Conservation (phyloP, 352 stramenopile genomes). For the Globisporangium okanoganense region DNA sequence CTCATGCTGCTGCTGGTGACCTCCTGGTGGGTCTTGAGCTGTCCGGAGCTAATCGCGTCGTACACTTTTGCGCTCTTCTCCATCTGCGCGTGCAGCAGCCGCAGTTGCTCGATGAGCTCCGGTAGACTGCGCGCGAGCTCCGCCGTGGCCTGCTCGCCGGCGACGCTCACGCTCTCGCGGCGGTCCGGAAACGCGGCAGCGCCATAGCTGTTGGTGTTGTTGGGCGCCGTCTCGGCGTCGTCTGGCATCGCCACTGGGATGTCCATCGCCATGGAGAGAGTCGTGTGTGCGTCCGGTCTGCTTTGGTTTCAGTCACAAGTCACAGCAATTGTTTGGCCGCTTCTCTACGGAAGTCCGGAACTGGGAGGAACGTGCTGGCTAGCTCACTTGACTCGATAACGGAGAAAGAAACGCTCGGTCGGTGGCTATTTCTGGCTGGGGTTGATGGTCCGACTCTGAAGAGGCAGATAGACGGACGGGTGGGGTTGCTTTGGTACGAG, state of each 20-base stretch:
- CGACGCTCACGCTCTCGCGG: slow-evolving; percentile 26
- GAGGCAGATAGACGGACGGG: neutral
- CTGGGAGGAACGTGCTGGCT: too few species aligned
- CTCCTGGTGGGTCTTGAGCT: slow-evolving; percentile 14
- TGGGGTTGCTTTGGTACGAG: neutral
- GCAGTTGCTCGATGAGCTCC: slow-evolving; percentile 58
- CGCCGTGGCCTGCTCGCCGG: slow-evolving; percentile 14
- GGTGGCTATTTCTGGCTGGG: too few species aligned
- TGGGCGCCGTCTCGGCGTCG: neutral
- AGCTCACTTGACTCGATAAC: too few species aligned
- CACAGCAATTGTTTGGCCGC: too few species aligned
- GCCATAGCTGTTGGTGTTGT: neutral
- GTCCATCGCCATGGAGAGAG: slow-evolving; percentile 2
- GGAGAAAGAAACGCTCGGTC: too few species aligned
- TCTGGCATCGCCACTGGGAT: neutral
- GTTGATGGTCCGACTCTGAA: too few species aligned
- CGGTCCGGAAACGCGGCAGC: neutral
- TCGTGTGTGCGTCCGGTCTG: neutral
- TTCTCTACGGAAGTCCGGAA: too few species aligned
- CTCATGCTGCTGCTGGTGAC: slow-evolving; percentile 5
- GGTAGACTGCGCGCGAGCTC: slow-evolving; percentile 64
- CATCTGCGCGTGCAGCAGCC: slow-evolving; percentile 59
- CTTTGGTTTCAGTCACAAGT: too few species aligned
- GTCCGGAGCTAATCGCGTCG: slow-evolving; percentile 38
- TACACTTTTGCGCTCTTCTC: slow-evolving; percentile 71